Evolutionary conservation across 2,329 filamentous ascomycete species (phyloP).

Genomic region (Trichoderma breve): DNA sequence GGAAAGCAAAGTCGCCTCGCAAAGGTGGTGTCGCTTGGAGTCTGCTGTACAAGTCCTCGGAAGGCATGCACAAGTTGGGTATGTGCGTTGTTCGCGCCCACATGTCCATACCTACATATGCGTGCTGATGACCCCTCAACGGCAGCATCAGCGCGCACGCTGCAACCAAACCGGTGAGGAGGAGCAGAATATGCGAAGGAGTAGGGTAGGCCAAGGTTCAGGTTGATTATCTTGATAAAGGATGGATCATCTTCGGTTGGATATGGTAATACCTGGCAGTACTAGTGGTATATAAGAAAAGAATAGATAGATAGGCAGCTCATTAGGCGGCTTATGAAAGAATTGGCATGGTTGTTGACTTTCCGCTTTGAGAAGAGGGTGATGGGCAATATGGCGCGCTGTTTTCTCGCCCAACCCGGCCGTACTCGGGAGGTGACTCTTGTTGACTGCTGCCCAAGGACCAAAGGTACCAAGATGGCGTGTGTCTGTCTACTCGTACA

Average conservation of each 20-base stretch:
- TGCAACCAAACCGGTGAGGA: constrained; percentile 17
- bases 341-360: not conserved
- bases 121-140: constrained; percentile 13
- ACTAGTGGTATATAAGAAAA: not conserved
- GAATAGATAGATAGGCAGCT: not conserved
- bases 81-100: constrained; percentile 17
- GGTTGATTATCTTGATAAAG: not conserved
- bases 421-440: not conserved
- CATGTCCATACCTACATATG: constrained; percentile 13
- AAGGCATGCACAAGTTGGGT: not conserved
- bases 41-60: not conserved
- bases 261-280: not conserved
- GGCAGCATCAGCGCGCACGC: constrained; percentile 8
- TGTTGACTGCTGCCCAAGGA: not conserved
- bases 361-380: not conserved
- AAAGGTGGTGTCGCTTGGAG: constrained; percentile 10
- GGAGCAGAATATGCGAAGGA: not conserved
- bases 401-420: not conserved
- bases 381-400: not conserved
- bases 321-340: not conserved
- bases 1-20: not conserved
- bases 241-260: not conserved
- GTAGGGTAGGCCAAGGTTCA: not conserved
- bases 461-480: not conserved
- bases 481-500: not conserved